Evolutionary conservation across 2,329 filamentous ascomycete genomes (phyloP), one percentile per base, ranked within the genome.

Genomic region (Venturia aucupariae): DNA sequence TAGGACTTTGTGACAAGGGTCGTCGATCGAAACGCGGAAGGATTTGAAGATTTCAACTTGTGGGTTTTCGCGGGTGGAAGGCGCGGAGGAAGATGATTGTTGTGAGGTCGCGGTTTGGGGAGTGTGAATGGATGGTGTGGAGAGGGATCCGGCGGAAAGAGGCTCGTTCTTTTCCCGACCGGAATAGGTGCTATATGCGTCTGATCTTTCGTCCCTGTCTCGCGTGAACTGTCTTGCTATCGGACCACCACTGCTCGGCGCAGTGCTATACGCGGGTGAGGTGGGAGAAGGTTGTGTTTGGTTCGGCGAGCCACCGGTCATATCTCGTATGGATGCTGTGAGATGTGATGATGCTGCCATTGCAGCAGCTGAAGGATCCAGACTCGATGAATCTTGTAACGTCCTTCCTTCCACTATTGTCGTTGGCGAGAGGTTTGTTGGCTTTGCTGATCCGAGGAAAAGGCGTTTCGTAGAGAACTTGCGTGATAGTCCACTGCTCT

Each of bases 1-100:
- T 1, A 99, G 82, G 35, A 99, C 94, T 75, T 97, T 97, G 79
- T 96, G 90, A 78, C 94, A 99, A 2, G 94, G 94, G 72, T 99
- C 94, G 70, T 99, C 94, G 84, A 97, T 95, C 73, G 90, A 94
- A 67, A 99, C 94, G 46, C 93, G 88, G 83, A 99, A 99, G 1
- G 90, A 96, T 75, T 99, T 99, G 86, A 97, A 97, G 66, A 99
- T 97, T 76, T 99, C 94, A 66, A 97, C 92, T 69, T 80, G 78
- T 13, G 79, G 78, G 66, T 81, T 81, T 63, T 74, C 70, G 15
- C 8, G 71, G 22, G 66, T 57, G 2, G 67, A 64, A 19, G 65
- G 39, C 2, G 61, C 60, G 2, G 65, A 51, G 7, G 54, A 59
- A 44, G 62, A 60, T 1, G 67, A 65, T 13, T 65, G 59, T 8